These are phyloP conservation scores for Acanthamoeba royreba DNA, from an alignment of 208 protist genomes.

Conservation along the genomic window DNA sequence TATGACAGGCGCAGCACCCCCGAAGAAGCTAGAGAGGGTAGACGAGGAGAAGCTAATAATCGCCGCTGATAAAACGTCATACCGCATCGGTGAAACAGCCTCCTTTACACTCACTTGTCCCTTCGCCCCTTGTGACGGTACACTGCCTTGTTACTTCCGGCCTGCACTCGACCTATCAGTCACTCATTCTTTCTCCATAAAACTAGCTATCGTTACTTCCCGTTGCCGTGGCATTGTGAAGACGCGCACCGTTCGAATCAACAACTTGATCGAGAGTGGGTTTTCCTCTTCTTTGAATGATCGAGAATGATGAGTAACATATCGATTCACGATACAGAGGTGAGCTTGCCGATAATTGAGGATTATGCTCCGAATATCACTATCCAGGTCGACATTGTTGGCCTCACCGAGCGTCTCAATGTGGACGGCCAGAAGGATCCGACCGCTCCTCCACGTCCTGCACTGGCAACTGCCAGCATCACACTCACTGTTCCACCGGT, in stretches of 20 bases:
- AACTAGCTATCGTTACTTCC: background rate
- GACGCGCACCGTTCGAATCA: constrained; percentile 27
- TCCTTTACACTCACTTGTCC: background rate
- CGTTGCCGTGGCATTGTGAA: constrained; percentile 43
- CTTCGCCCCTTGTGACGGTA: constrained; percentile 40
- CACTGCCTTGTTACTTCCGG: too few relatives aligned
- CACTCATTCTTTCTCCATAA: too few relatives aligned
- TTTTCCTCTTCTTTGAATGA: background rate
- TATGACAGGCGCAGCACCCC: too few relatives aligned
- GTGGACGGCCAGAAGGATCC: background rate
- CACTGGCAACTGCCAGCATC: constrained; percentile 29
- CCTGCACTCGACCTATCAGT: too few relatives aligned
- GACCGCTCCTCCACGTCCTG: constrained; percentile 20
- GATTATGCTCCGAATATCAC: constrained; percentile 45
- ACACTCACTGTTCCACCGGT: constrained; percentile 35
- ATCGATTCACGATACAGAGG: background rate
- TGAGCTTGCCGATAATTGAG: constrained; percentile 40
- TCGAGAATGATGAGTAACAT: background rate
- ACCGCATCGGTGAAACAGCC: constrained; percentile 32
- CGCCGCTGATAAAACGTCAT: background rate
- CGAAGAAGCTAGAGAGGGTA: background rate
- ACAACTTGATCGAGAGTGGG: background rate
- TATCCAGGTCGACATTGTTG: constrained; percentile 36
- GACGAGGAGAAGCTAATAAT: background rate
- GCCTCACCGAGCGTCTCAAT: background rate